Percentiles rank a stretch among this genome's conserved stretches.
Evolutionary conservation across 1,284 basidiomycete species (phyloP).

Genomic region (Xerocomus minutiporus): DNA sequence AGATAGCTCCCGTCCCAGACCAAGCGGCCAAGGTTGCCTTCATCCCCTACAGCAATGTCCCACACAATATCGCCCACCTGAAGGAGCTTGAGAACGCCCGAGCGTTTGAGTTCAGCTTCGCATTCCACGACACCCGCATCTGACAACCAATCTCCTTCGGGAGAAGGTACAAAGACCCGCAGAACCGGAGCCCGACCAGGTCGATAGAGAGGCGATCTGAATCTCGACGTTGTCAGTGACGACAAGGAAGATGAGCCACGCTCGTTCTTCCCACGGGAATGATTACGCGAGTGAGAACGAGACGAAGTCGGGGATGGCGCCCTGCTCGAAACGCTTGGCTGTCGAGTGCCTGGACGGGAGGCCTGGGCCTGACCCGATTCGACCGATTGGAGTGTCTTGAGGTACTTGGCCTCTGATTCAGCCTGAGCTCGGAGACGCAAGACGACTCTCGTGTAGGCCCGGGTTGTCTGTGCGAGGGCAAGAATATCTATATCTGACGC

Average conservation of each 20-base stretch:
- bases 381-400: constrained; percentile 17
- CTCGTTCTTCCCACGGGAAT: constrained; percentile 25
- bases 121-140: constrained; percentile 74
- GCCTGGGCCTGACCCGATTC: constrained; percentile 4
- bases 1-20: constrained; percentile 82
- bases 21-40: constrained; percentile 72
- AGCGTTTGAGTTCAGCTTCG: constrained; percentile 68
- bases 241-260: constrained; percentile 10
- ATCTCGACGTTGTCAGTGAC: constrained; percentile 27
- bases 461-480: constrained; percentile 51
- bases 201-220: constrained; percentile 66
- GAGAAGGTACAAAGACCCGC: constrained; percentile 75
- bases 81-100: constrained; percentile 50
- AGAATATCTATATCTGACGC: constrained; percentile 36
- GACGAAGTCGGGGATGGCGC: constrained; percentile 60
- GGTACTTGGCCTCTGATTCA: constrained; percentile 43
- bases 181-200: constrained; percentile 66
- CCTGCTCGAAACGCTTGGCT: constrained; percentile 44
- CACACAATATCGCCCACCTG: constrained; percentile 75
- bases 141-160: constrained; percentile 77
- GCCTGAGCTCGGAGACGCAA: constrained; percentile 71
- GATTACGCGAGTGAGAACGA: constrained; percentile 39
- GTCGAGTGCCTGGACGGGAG: constrained; percentile 18
- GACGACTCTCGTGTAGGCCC: constrained; percentile 71
- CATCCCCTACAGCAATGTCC: constrained; percentile 78